Evolutionary conservation across 768 basidiomycete genomes (phyloP).

Genomic region (Strobilomyces echinocephalus): DNA sequence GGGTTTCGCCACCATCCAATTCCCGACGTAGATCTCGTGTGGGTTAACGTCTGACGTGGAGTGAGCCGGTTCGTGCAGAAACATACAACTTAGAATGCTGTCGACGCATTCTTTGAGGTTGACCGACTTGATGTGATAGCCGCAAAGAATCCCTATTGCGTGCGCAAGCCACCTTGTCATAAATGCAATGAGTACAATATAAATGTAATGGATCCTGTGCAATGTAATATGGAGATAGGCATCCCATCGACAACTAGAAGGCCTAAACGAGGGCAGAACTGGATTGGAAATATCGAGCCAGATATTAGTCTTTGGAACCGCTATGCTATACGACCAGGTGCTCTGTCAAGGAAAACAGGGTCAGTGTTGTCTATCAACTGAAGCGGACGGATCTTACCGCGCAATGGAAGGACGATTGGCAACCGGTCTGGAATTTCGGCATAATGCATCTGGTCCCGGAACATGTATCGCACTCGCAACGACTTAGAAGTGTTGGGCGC

Average conservation of each 20-base stretch:
- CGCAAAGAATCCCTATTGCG: conserved; percentile 11
- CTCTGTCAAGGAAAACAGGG: conserved; percentile 12
- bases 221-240: conserved; percentile 6
- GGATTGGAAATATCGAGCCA: conserved; percentile 6
- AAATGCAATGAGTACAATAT: conserved; percentile 26
- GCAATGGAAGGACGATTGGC: conserved; percentile 68
- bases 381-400: conserved; percentile 47
- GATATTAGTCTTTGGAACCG: not conserved
- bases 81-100: conserved; percentile 9
- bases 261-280: not conserved
- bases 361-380: conserved; percentile 2
- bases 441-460: conserved; percentile 68
- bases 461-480: conserved; percentile 70
- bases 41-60: conserved; percentile 5
- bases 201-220: conserved; percentile 23
- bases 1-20: conserved; percentile 18
- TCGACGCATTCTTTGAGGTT: conserved; percentile 20
- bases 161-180: conserved; percentile 8
- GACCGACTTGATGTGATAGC: conserved; percentile 10
- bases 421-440: conserved; percentile 70
- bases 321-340: conserved; percentile 25
- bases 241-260: not conserved
- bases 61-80: conserved; percentile 7
- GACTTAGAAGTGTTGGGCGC: conserved; percentile 68
- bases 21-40: conserved; percentile 23